A percentile compares a stretch with the other conserved stretches of the same genome.
phyloP scores from a whole-genome alignment of 148 eudicot genomes.

The Rhododendron molle region DNA sequence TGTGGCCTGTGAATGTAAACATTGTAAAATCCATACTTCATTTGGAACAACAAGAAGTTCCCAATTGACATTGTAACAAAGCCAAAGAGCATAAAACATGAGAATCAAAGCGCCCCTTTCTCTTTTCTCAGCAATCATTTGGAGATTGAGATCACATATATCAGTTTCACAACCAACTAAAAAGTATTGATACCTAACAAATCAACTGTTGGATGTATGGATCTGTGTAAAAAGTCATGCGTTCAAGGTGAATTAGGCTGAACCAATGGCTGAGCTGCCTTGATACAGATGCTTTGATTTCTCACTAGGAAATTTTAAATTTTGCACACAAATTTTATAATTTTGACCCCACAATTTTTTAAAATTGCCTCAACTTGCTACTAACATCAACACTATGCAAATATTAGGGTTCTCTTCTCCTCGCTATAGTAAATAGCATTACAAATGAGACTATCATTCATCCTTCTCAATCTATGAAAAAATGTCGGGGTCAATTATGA shows the following conservation, averaged over 20 bases:
- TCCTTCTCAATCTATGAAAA: too few relatives aligned
- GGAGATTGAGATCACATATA: background rate
- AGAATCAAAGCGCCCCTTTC: background rate
- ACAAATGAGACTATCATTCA: too few relatives aligned
- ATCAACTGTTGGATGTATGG: background rate
- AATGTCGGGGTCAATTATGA: too few relatives aligned
- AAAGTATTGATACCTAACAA: background rate
- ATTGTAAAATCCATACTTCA: background rate
- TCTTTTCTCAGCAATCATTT: background rate
- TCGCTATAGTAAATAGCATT: too few relatives aligned
- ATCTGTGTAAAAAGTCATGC: background rate
- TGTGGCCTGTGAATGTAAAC: conserved; percentile 40
- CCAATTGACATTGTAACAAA: background rate
- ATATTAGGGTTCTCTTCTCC: too few relatives aligned
- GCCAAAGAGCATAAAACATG: background rate
- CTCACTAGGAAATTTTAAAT: background rate
- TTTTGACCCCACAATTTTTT: too few relatives aligned
- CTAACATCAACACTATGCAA: too few relatives aligned
- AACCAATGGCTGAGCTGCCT: background rate
- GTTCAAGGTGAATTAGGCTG: background rate
- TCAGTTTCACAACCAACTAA: background rate
- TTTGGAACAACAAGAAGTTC: background rate
- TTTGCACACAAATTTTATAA: background rate
- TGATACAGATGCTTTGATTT: background rate
- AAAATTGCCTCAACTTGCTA: too few relatives aligned